Evolutionary conservation across 2,329 filamentous ascomycete genomes (phyloP), one percentile per base, ranked within the genome.

Genomic region (Epicoccum nigrum): DNA sequence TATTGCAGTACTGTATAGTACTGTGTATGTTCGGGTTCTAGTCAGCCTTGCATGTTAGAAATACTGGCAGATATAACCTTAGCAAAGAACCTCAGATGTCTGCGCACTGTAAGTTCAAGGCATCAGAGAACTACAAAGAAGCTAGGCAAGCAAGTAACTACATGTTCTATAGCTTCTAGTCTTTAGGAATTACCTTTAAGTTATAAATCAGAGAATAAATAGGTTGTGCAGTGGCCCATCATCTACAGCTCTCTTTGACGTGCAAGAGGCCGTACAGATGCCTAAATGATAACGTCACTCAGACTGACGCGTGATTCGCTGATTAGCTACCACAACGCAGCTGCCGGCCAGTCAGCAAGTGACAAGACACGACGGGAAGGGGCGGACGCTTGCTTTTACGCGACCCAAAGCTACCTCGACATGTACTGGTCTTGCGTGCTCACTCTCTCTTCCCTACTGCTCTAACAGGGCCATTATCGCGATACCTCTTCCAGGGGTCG

Each of bases 201-300:
- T n/a, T n/a, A n/a, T n/a, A n/a, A n/a, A n/a, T n/a, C n/a, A n/a
- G n/a, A n/a, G n/a, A n/a, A n/a, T n/a, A n/a, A n/a, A n/a, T n/a
- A n/a, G n/a, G n/a, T n/a, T n/a, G n/a, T n/a, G n/a, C n/a, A n/a
- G n/a, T n/a, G n/a, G n/a, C n/a, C n/a, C n/a, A n/a, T n/a, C n/a
- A n/a, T n/a, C 12, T 15, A 27, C n/a, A 21, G 28, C 28, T 31
- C 13, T 7, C 4, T 7, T 31, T 31, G 28, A 4, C 7, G 6
- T 27, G 23, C n/a, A 17, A 28, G 15, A n/a, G n/a, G n/a, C n/a
- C n/a, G 37, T 15, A 43, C 39, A 31, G 25, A 39, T 46, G 42
- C 37, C 32, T 44, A 34, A 47, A 39, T 51, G 60, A 64, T 61
- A 60, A 55, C 57, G 59, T 64, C 62, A 64, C 32, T 39, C 30